These are phyloP conservation scores for Schizochytrium sp. DNA, from an alignment of 108 stramenopile genomes.

Conservation along the genomic window DNA sequence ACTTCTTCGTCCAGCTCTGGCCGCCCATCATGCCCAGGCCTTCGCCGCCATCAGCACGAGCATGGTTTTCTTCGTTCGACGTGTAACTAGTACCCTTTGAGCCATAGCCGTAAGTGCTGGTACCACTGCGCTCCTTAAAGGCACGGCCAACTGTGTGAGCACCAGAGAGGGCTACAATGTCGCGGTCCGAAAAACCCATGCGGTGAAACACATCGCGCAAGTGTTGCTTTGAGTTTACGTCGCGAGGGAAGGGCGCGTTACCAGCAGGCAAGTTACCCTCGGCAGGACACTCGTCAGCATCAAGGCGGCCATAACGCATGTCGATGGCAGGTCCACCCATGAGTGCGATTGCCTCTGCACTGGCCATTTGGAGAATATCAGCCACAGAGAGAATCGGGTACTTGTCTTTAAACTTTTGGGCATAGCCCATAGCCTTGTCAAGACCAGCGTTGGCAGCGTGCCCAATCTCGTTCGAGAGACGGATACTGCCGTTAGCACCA, in stretches of 20 bases:
- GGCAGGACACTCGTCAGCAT: constrained; percentile 80
- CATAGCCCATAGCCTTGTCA: constrained; percentile 77
- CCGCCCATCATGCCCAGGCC: constrained; percentile 70
- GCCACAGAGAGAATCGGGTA: constrained; percentile 89
- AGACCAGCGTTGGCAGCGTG: constrained; percentile 94
- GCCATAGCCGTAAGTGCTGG: constrained; percentile 63
- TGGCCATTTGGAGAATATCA: constrained; percentile 93
- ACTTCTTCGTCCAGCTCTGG: constrained; percentile 90
- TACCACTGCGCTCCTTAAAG: constrained; percentile 87
- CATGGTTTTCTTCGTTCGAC: constrained; percentile 60
- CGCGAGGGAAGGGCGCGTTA: constrained; percentile 75
- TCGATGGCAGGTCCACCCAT: constrained; percentile 86
- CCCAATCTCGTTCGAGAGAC: constrained; percentile 73
- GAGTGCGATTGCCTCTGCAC: constrained; percentile 80
- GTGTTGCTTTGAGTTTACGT: constrained; percentile 79
- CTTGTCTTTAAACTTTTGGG: constrained; percentile 90
- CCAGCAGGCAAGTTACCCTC: constrained; percentile 90
- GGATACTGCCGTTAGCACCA: constrained; percentile 76
- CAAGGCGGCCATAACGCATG: constrained; percentile 81
- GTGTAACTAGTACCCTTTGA: constrained; percentile 64
- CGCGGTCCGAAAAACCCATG: constrained; percentile 92
- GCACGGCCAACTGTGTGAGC: constrained; percentile 95
- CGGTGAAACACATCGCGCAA: constrained; percentile 93
- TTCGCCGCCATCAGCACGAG: constrained; percentile 81
- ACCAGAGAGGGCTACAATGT: constrained; percentile 96